Percentiles rank a stretch among this genome's conserved stretches.
These are phyloP conservation scores for Macrolepiota fuliginosa DNA, from an alignment of 768 basidiomycete genomes.

Conservation along the genomic window DNA sequence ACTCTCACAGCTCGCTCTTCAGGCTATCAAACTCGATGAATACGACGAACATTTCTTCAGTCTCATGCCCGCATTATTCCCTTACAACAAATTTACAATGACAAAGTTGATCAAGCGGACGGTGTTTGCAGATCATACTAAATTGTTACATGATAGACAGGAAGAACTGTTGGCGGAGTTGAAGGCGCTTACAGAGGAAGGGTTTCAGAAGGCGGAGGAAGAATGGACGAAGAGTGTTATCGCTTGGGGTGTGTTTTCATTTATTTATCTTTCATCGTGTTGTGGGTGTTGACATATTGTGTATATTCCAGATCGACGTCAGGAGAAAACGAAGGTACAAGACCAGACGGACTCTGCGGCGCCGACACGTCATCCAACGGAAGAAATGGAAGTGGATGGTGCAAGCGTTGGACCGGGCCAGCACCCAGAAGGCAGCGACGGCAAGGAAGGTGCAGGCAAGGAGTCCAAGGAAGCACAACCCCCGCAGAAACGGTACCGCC, in stretches of 20 bases:
- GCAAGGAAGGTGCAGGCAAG: constrained; percentile 26
- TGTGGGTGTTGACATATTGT: constrained; percentile 34
- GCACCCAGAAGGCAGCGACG: constrained; percentile 19
- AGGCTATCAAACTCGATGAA: constrained; percentile 80
- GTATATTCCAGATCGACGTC: background rate
- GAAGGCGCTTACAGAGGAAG: constrained; percentile 54
- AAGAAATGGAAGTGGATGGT: constrained; percentile 32
- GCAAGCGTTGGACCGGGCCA: constrained; percentile 16
- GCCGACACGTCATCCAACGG: constrained; percentile 43
- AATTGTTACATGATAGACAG: constrained; percentile 64
- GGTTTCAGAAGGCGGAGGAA: constrained; percentile 66
- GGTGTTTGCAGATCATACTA: constrained; percentile 73
- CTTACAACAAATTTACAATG: constrained; percentile 96
- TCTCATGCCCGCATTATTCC: constrained; percentile 82
- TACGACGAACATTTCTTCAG: constrained; percentile 94
- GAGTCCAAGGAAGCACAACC: constrained; percentile 46
- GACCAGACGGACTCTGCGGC: constrained; percentile 29
- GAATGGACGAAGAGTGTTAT: constrained; percentile 73
- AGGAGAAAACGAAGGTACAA: background rate
- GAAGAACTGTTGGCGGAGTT: constrained; percentile 68
- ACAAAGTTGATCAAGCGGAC: constrained; percentile 91
- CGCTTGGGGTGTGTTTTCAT: constrained; percentile 57
- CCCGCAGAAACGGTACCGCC: constrained; percentile 72
- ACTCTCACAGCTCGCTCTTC: constrained; percentile 67
- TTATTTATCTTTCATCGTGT: constrained; percentile 16